Conservation (phyloP, 129 eudicot species). For the Helianthus tuberosus region DNA sequence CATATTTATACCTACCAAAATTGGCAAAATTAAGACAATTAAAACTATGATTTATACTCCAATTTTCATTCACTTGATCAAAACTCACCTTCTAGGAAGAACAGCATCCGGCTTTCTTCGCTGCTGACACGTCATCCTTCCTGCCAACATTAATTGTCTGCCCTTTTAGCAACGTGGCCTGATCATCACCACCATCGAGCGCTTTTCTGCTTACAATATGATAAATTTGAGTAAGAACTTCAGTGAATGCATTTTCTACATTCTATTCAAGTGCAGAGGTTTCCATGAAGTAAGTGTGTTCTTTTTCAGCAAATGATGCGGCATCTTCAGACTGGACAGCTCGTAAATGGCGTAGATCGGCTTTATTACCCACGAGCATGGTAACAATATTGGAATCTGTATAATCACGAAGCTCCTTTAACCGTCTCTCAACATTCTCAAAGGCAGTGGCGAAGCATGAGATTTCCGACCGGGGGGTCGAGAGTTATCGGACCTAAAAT, state of each 20-base stretch:
- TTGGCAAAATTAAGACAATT: slow-evolving; percentile 6
- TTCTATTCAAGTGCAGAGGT: slow-evolving; percentile 80
- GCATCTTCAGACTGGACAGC: slow-evolving; percentile 70
- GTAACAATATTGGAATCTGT: slow-evolving; percentile 70
- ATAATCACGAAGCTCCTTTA: slow-evolving; percentile 73
- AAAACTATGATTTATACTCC: slow-evolving; percentile 17
- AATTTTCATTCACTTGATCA: background rate
- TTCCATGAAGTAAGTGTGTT: slow-evolving; percentile 69
- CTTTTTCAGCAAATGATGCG: slow-evolving; percentile 61
- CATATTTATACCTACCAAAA: slow-evolving; percentile 69
- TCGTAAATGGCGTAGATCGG: slow-evolving; percentile 71
- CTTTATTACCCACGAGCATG: slow-evolving; percentile 78
- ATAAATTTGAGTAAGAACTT: slow-evolving; percentile 68
- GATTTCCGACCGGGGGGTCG: too few relatives aligned
- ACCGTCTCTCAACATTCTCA: slow-evolving; percentile 73
- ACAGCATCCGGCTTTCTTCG: slow-evolving; percentile 68
- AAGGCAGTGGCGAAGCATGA: too few relatives aligned
- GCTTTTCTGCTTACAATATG: slow-evolving; percentile 70
- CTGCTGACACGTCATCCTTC: slow-evolving; percentile 73
- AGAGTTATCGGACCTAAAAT: too few relatives aligned
- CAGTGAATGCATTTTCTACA: slow-evolving; percentile 71
- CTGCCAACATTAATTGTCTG: slow-evolving; percentile 61
- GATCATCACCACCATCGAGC: slow-evolving; percentile 62
- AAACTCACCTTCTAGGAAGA: slow-evolving; percentile 39
- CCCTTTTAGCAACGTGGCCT: slow-evolving; percentile 66